These are phyloP conservation scores for Acanthochlamys bracteata DNA, from an alignment of 106 monocot genomes.

Conservation along the genomic window DNA sequence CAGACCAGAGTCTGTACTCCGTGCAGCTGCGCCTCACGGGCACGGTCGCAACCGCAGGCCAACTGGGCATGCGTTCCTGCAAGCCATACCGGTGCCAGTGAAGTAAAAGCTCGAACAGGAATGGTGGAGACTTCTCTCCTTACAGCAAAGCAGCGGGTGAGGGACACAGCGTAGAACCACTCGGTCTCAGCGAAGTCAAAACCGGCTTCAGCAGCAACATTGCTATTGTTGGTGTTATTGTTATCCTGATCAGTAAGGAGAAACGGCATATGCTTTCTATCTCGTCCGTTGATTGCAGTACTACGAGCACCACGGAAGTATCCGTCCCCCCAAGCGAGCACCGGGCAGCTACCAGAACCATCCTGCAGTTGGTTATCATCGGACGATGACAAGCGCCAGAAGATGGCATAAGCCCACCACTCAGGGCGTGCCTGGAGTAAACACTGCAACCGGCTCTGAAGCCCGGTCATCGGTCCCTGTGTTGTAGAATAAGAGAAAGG, in stretches of 20 bases:
- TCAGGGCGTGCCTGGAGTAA: constrained; percentile 65
- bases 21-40: constrained; percentile 36
- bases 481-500: too few relatives aligned
- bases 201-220: too few relatives aligned
- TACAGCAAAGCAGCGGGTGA: constrained; percentile 22
- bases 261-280: neutral
- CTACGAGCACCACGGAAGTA: constrained; percentile 27
- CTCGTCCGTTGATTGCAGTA: neutral
- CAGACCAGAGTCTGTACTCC: constrained; percentile 42
- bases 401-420: too few relatives aligned
- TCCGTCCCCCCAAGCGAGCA: constrained; percentile 58
- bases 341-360: constrained; percentile 73
- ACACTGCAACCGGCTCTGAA: constrained; percentile 39
- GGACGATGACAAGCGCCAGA: constrained; percentile 13
- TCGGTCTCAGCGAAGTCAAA: constrained; percentile 6
- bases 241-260: neutral
- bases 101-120: constrained; percentile 30
- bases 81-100: constrained; percentile 28
- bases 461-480: too few relatives aligned
- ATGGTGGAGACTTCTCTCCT: constrained; percentile 13
- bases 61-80: constrained; percentile 20
- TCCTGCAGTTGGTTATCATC: constrained; percentile 63
- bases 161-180: constrained; percentile 58
- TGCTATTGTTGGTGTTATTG: neutral
- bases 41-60: constrained; percentile 25